Conservation (phyloP, 495 filamentous ascomycete species). For the Jackrogersella minutella region DNA sequence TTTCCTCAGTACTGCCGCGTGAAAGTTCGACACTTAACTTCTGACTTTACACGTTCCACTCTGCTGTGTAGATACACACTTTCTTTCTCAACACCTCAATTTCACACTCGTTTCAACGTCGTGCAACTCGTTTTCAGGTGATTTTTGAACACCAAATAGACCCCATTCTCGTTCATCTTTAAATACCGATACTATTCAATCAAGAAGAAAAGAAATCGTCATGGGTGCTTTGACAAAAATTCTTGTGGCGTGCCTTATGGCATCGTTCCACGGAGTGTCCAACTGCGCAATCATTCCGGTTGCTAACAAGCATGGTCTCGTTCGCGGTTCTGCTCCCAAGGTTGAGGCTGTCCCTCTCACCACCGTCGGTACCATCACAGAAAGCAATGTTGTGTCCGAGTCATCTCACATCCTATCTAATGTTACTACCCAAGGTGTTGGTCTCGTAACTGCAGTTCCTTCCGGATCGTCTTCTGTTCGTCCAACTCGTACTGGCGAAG, state of each 20-base stretch:
- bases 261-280: slow-evolving; percentile 20
- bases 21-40: not conserved
- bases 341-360: not conserved
- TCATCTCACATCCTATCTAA: slow-evolving; percentile 13
- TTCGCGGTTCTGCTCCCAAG: not conserved
- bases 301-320: slow-evolving; percentile 9
- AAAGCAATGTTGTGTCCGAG: not conserved
- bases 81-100: not conserved
- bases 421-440: slow-evolving; percentile 18
- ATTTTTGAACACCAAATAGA: not conserved
- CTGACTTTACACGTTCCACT: not conserved
- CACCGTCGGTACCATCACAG: not conserved
- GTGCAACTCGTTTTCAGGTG: not conserved
- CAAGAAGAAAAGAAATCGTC: not conserved
- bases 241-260: slow-evolving; percentile 33
- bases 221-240: slow-evolving; percentile 10
- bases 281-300: not conserved
- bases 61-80: not conserved
- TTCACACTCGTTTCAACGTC: not conserved
- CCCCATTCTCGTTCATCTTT: not conserved
- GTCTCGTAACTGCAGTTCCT: not conserved
- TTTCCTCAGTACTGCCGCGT: not conserved
- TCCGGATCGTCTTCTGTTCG: not conserved
- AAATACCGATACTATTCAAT: not conserved
- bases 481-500: slow-evolving; percentile 10